Percentiles rank a stretch among this genome's conserved stretches.
Evolutionary conservation across 2,329 filamentous ascomycete species (phyloP).

Genomic region (Fusarium concolor): DNA sequence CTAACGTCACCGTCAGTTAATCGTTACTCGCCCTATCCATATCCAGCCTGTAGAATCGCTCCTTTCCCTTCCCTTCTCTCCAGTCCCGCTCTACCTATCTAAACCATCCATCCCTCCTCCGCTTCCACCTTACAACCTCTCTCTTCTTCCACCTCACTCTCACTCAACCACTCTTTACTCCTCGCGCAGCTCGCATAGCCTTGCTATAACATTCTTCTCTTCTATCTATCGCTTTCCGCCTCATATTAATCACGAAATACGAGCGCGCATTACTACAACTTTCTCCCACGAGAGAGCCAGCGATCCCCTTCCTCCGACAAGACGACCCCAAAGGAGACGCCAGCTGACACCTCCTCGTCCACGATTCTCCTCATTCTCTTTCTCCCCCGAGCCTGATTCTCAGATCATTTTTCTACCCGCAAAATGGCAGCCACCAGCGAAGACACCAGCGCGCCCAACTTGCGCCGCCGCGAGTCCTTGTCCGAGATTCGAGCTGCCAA

Average conservation of each 20-base stretch:
- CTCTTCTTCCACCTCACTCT: constrained; percentile 7
- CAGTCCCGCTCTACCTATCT: constrained; percentile 15
- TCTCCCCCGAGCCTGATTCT: constrained; percentile 9
- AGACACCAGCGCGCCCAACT: constrained; percentile 40
- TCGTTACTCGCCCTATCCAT: constrained; percentile 6
- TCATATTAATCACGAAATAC: constrained; percentile 42
- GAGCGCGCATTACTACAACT: constrained; percentile 12
- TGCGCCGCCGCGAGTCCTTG: constrained; percentile 63
- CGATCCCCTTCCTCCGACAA: constrained; percentile 32
- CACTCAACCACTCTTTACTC: constrained; percentile 3
- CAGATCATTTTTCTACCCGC: constrained; percentile 1
- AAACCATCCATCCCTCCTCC: background rate
- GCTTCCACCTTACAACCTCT: constrained; percentile 9
- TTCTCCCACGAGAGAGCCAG: constrained; percentile 22
- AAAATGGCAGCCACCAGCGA: constrained; percentile 32
- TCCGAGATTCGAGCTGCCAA: constrained; percentile 66
- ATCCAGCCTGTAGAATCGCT: constrained; percentile 15
- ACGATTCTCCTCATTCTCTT: background rate
- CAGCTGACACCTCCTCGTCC: constrained; percentile 22
- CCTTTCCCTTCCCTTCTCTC: constrained; percentile 18
- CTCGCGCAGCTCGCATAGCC: constrained; percentile 9
- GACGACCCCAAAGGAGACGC: constrained; percentile 33
- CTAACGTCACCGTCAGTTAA: constrained; percentile 41
- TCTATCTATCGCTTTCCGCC: background rate
- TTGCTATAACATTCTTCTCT: background rate